Percentiles rank a stretch among this genome's conserved stretches.
These are phyloP conservation scores for Pseudopithomyces maydicus DNA, from an alignment of 2,329 filamentous ascomycete genomes.

Conservation along the genomic window DNA sequence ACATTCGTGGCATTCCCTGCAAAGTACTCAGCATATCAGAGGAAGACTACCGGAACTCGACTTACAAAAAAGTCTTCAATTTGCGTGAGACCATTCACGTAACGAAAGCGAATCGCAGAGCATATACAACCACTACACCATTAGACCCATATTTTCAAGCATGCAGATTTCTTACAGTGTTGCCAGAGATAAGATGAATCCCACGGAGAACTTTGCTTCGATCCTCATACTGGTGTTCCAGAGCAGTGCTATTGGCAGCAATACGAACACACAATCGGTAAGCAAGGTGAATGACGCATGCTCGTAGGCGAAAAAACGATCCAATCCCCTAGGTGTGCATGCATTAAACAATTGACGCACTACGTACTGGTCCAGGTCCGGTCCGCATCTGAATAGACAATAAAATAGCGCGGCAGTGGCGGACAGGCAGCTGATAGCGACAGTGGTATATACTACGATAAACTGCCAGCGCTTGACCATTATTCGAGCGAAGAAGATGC, in stretches of 20 bases:
- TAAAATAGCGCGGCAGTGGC: constrained; percentile 55
- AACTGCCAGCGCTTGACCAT: constrained; percentile 49
- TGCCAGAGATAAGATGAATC: constrained; percentile 58
- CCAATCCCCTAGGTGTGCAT: constrained; percentile 51
- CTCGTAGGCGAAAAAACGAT: constrained; percentile 59
- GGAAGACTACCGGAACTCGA: background rate
- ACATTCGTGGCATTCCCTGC: constrained; percentile 52
- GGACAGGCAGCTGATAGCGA: constrained; percentile 45
- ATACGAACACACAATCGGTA: constrained; percentile 38
- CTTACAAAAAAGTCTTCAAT: constrained; percentile 52
- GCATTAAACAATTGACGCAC: constrained; percentile 39
- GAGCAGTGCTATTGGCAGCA: constrained; percentile 54
- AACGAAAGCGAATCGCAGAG: constrained; percentile 58
- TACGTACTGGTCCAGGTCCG: constrained; percentile 32
- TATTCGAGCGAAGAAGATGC: constrained; percentile 52
- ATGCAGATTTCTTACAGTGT: constrained; percentile 26
- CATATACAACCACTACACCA: constrained; percentile 56
- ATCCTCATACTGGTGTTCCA: constrained; percentile 61
- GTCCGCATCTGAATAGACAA: constrained; percentile 56
- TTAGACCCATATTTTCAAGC: constrained; percentile 11
- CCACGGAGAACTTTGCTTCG: constrained; percentile 58
- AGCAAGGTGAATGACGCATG: constrained; percentile 36
- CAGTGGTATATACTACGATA: constrained; percentile 37
- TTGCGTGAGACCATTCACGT: constrained; percentile 47
- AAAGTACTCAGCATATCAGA: background rate